Percentiles rank a stretch among this genome's conserved stretches.
phyloP scores from a whole-genome alignment of 352 stramenopile genomes.

The Phytophthora citricola region DNA sequence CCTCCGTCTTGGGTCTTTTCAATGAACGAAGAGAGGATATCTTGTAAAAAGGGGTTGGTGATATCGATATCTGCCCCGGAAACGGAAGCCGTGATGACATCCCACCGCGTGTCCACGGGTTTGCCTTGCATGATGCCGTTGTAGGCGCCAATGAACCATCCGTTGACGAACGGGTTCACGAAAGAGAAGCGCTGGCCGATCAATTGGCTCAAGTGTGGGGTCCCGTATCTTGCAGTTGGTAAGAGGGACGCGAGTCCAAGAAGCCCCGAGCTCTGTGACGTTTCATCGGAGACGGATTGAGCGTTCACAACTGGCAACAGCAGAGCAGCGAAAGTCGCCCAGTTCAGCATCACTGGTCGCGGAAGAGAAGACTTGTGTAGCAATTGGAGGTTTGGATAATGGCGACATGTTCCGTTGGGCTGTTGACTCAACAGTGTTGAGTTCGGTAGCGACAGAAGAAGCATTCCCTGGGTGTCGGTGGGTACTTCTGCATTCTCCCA shows the following conservation, averaged over 20 bases:
- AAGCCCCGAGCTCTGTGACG: not conserved
- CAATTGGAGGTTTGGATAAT: not conserved
- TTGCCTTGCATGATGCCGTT: not conserved
- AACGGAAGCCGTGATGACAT: not conserved
- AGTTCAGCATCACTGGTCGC: not conserved
- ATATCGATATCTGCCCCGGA: not conserved
- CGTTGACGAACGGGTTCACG: constrained; percentile 1
- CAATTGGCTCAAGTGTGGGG: not conserved
- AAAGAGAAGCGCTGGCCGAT: not conserved
- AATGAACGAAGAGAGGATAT: not conserved
- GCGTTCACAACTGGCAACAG: not conserved
- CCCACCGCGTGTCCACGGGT: not conserved
- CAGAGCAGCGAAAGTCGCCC: not conserved
- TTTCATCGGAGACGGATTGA: not conserved
- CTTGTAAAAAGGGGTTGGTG: not conserved
- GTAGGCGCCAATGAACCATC: not conserved
- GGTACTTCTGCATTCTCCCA: not conserved
- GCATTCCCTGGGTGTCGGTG: not conserved
- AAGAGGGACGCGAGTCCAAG: not conserved
- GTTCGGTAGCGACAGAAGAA: constrained; percentile 1
- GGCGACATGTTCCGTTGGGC: not conserved
- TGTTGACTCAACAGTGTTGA: no score
- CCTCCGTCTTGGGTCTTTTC: not conserved
- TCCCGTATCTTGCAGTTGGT: not conserved
- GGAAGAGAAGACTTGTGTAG: not conserved